Evolutionary conservation across 768 basidiomycete species (phyloP).

Genomic region (Pleurotus sapidus): DNA sequence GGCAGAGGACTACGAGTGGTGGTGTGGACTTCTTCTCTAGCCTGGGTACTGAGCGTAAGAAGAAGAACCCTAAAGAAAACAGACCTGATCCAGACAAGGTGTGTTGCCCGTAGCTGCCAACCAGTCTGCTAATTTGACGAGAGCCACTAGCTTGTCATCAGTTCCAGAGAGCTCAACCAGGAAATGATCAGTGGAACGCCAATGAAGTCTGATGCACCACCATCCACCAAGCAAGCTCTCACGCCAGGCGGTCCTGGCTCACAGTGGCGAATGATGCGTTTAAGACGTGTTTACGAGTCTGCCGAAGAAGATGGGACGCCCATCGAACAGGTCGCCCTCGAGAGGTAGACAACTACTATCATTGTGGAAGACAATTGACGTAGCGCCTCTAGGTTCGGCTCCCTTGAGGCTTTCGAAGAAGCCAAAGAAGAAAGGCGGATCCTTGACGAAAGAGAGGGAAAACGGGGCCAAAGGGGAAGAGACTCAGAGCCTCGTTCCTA

Average conservation of each 20-base stretch:
- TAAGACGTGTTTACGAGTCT: constrained; percentile 85
- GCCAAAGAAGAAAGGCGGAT: constrained; percentile 84
- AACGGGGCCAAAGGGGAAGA: constrained; percentile 36
- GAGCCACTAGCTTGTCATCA: constrained; percentile 50
- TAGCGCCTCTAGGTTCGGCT: constrained; percentile 51
- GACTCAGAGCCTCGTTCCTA: constrained; percentile 29
- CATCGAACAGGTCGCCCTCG: constrained; percentile 78
- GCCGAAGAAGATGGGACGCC: constrained; percentile 79
- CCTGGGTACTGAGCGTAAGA: constrained; percentile 74
- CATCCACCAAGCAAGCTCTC: constrained; percentile 42
- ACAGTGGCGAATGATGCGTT: constrained; percentile 97
- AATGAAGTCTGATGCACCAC: constrained; percentile 36
- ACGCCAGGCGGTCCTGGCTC: constrained; percentile 91
- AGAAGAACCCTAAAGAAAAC: constrained; percentile 57
- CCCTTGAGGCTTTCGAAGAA: constrained; percentile 81
- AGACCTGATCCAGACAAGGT: constrained; percentile 75
- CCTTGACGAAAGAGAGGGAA: constrained; percentile 77
- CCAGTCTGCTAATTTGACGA: neutral
- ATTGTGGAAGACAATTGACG: neutral
- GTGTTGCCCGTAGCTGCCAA: neutral
- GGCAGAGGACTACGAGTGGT: constrained; percentile 47
- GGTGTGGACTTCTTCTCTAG: constrained; percentile 87
- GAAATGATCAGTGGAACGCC: constrained; percentile 46
- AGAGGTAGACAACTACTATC: constrained; percentile 38
- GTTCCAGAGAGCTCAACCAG: constrained; percentile 60